Evolutionary conservation across 306 rosid genomes (phyloP).

Genomic region (Cucumis cinereus): DNA sequence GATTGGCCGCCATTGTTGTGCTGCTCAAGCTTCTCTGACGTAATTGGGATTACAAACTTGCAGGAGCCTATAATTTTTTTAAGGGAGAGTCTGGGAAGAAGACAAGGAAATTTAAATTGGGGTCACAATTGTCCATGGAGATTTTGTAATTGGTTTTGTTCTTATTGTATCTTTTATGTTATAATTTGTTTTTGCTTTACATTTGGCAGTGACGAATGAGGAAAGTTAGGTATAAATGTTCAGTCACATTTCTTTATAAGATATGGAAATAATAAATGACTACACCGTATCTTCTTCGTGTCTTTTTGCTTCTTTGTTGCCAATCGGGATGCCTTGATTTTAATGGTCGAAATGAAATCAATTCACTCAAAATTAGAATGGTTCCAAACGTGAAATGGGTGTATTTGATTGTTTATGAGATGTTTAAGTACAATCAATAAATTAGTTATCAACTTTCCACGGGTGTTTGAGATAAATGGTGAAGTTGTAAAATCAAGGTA

Average conservation of each 20-base stretch:
- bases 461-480: no score
- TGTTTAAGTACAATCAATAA: no score
- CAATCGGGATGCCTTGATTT: background rate
- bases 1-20: background rate
- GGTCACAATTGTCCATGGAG: background rate
- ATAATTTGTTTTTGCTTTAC: background rate
- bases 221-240: background rate
- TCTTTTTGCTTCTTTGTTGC: background rate
- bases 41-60: background rate
- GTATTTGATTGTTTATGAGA: no score
- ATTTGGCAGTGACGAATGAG: background rate
- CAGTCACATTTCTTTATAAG: background rate
- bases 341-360: background rate
- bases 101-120: background rate
- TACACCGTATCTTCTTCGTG: background rate
- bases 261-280: background rate
- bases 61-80: background rate
- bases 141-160: background rate
- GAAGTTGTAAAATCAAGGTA: no score
- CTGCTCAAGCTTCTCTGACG: background rate
- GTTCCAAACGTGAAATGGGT: no score
- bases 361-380: no score
- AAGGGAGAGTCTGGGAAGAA: background rate
- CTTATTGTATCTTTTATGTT: background rate
- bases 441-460: no score